Conservation (phyloP, 495 filamentous ascomycete species). For the Hyaloscypha finlandica region DNA sequence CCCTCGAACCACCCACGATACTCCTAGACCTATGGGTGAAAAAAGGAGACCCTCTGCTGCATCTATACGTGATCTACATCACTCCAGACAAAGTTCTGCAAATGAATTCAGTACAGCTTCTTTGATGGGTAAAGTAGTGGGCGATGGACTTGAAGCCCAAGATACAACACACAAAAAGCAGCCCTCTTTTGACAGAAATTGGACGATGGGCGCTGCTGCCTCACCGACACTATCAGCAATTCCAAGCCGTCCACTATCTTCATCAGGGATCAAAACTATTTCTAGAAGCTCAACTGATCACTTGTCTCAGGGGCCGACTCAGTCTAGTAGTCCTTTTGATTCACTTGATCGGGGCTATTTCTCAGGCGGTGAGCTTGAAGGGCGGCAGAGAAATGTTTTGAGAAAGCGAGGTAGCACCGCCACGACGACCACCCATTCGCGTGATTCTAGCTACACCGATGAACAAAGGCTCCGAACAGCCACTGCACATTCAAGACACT, state of each 20-base stretch:
- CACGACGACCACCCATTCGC: slow-evolving; percentile 53
- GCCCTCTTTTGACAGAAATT: slow-evolving; percentile 85
- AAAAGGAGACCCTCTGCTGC: slow-evolving; percentile 64
- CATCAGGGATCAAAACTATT: slow-evolving; percentile 44
- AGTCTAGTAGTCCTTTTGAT: slow-evolving; percentile 47
- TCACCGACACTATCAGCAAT: slow-evolving; percentile 28
- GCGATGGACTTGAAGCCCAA: slow-evolving; percentile 25
- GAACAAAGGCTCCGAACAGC: slow-evolving; percentile 63
- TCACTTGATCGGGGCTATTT: slow-evolving; percentile 86
- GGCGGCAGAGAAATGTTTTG: slow-evolving; percentile 72
- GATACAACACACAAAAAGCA: slow-evolving; percentile 68
- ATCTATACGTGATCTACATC: slow-evolving; percentile 79
- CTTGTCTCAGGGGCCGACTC: slow-evolving; percentile 25
- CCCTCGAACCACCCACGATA: slow-evolving; percentile 18
- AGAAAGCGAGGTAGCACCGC: slow-evolving; percentile 65
- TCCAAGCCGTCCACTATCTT: slow-evolving; percentile 44
- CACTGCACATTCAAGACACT: slow-evolving; percentile 67
- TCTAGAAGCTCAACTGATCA: slow-evolving; percentile 36
- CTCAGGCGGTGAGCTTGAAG: slow-evolving; percentile 82
- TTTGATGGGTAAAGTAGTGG: slow-evolving; percentile 39
- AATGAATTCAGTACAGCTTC: slow-evolving; percentile 65
- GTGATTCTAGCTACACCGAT: slow-evolving; percentile 72
- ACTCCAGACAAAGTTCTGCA: slow-evolving; percentile 84
- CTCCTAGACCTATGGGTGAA: slow-evolving; percentile 14
- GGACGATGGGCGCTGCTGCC: slow-evolving; percentile 71